phyloP scores from a whole-genome alignment of 2,329 filamentous ascomycete species.

The Exophiala aquamarina region DNA sequence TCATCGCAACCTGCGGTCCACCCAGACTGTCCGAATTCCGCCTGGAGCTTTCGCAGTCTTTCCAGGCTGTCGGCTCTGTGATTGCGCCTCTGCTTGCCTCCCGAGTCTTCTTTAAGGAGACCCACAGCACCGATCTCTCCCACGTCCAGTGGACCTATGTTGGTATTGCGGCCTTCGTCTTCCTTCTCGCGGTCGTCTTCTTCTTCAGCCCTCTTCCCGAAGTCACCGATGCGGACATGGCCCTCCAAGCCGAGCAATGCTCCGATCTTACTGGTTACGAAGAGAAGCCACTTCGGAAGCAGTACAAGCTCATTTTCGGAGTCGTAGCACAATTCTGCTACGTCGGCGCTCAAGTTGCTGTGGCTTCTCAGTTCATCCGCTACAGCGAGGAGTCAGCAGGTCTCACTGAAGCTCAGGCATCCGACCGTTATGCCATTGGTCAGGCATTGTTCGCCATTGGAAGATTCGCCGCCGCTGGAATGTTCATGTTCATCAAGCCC shows the following conservation, averaged over 20 bases:
- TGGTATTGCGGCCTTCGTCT: constrained; percentile 73
- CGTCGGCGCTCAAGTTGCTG: constrained; percentile 52
- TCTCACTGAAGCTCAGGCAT: constrained; percentile 56
- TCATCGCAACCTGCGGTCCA: constrained; percentile 73
- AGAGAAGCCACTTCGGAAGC: constrained; percentile 65
- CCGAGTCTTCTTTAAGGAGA: constrained; percentile 61
- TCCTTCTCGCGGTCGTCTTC: constrained; percentile 65
- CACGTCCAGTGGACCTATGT: constrained; percentile 80
- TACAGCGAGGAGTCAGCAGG: constrained; percentile 63
- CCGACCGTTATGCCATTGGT: constrained; percentile 73
- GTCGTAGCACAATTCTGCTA: constrained; percentile 78
- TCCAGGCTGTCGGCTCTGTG: constrained; percentile 75
- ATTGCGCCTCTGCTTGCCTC: constrained; percentile 72
- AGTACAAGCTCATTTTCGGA: constrained; percentile 75
- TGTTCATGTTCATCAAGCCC: constrained; percentile 68
- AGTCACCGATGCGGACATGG: constrained; percentile 70
- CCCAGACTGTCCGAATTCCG: constrained; percentile 74
- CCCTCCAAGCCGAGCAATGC: constrained; percentile 52
- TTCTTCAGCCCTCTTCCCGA: constrained; percentile 69
- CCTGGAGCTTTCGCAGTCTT: constrained; percentile 74
- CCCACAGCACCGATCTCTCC: constrained; percentile 61
- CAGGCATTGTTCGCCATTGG: constrained; percentile 73
- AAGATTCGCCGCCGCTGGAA: constrained; percentile 66
- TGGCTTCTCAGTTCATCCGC: constrained; percentile 55
- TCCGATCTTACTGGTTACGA: constrained; percentile 38